Percentiles rank a stretch among this genome's conserved stretches.
phyloP scores from a whole-genome alignment of 768 basidiomycete species.

The Pholiota molesta region DNA sequence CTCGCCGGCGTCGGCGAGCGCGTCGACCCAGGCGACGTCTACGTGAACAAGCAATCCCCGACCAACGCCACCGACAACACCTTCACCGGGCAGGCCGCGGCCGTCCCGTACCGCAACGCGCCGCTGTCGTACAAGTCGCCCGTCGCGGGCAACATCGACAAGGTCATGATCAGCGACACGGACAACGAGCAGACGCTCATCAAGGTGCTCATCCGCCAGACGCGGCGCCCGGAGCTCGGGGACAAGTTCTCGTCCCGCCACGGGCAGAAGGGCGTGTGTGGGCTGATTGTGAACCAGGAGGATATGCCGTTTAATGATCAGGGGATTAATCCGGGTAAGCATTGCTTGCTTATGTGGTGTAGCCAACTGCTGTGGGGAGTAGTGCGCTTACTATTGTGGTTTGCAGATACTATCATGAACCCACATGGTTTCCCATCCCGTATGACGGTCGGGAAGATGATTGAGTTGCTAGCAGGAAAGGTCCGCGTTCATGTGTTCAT shows the following conservation, averaged over 20 bases:
- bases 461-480: constrained; percentile 95
- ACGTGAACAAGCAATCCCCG: constrained; percentile 97
- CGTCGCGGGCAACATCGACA: constrained; percentile 93
- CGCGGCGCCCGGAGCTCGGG: constrained; percentile 92
- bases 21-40: constrained; percentile 90
- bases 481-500: constrained; percentile 34
- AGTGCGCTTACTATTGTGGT: background rate
- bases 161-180: constrained; percentile 96
- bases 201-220: constrained; percentile 97
- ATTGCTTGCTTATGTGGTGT: background rate
- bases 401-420: constrained; percentile 96
- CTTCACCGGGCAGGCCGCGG: constrained; percentile 80
- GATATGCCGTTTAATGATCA: constrained; percentile 99
- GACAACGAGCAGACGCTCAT: constrained; percentile 96
- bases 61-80: constrained; percentile 92
- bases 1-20: constrained; percentile 94
- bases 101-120: constrained; percentile 88
- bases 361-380: background rate
- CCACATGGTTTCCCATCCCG: constrained; percentile 99
- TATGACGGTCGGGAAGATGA: constrained; percentile 99
- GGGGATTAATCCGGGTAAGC: constrained; percentile 86
- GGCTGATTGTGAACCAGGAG: constrained; percentile 97
- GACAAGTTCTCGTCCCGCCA: constrained; percentile 99
- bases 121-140: constrained; percentile 95
- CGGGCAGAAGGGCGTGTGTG: constrained; percentile 99